Evolutionary conservation across 495 filamentous ascomycete species (phyloP).

Genomic region (Penicillium chermesinum): DNA sequence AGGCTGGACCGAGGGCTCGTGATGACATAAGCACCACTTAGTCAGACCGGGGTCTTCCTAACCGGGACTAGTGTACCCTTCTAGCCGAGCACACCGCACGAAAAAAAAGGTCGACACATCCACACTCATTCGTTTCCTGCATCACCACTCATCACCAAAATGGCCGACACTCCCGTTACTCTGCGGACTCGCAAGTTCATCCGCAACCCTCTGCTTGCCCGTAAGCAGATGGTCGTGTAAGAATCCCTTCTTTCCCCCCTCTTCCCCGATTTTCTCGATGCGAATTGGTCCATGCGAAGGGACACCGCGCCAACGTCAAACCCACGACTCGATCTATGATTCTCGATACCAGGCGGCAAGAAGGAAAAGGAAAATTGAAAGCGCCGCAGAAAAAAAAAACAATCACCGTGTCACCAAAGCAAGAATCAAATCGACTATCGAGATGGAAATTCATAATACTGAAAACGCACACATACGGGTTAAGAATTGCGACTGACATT

Average conservation of each 20-base stretch:
- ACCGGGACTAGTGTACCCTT: slow-evolving; percentile 25
- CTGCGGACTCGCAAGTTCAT: slow-evolving; percentile 99
- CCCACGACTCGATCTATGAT: not conserved
- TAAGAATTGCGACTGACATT: slow-evolving; percentile 17
- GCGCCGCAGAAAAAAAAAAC: not conserved
- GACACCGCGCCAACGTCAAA: not conserved
- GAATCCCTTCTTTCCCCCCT: slow-evolving; percentile 25
- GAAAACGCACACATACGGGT: not conserved
- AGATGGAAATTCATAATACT: no score
- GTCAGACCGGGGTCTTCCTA: not conserved
- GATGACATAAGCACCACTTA: slow-evolving; percentile 1
- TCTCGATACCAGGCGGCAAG: not conserved
- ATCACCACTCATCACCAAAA: slow-evolving; percentile 52
- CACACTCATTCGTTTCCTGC: slow-evolving; percentile 19
- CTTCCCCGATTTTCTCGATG: slow-evolving; percentile 11
- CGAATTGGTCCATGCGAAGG: slow-evolving; percentile 10
- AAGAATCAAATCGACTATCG: not conserved
- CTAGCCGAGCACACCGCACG: slow-evolving; percentile 45
- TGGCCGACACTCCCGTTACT: slow-evolving; percentile 91
- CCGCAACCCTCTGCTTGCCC: slow-evolving; percentile 94
- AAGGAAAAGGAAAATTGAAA: not conserved
- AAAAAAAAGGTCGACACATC: slow-evolving; percentile 34
- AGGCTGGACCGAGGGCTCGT: not conserved
- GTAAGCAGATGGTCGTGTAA: slow-evolving; percentile 99
- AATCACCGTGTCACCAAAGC: not conserved